Evolutionary conservation across 345 rosid species (phyloP), one percentile per base, ranked within the genome.

Genomic region (Toxicodendron radicans): DNA sequence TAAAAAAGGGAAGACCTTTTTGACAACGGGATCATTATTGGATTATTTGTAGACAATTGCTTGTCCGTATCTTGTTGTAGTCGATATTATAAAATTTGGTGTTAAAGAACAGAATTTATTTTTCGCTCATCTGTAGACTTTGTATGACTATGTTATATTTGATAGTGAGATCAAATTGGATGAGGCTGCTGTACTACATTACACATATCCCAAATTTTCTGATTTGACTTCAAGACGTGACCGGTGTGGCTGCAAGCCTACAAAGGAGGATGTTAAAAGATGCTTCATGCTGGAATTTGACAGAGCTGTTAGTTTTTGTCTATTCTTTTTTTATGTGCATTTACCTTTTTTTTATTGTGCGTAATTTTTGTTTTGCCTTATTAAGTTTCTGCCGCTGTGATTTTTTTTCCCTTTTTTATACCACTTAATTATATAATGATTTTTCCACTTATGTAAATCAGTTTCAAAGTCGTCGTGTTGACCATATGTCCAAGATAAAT

Each of bases 161-260:
- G 32, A 52, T 72, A 90, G 99, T 24, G 97, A 95, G 86, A 66
- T 88, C 52, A 95, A 91, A 83, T 76, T 92, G 79, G 98, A 89
- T 20, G 98, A 93, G 77, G 91, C 94, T 74, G 98, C 97, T 17
- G 86, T 95, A 74, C 86, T 95, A 85, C 94, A 95, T 76, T 95
- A 90, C 74, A 90, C 99, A 51, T 95, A 95, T 76, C 75, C 97
- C 21, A 92, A 84, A 68, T 92, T 87, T 83, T 95, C 99, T 60
- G 98, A 95, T 84, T 85, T 95, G 82, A 95, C 97, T 68, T 92
- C 99, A 80, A 90, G 99, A 79, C 93, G 91, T 76, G 91, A 91
- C 84, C 97, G 97, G 16, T 95, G 99, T 88, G 97, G 97, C 79
- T 95, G 99, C 91, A 95, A 95, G 79, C 99, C 97, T 69, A 95